phyloP scores from a whole-genome alignment of 2,329 filamentous ascomycete genomes.

The Botrytis cinerea region DNA sequence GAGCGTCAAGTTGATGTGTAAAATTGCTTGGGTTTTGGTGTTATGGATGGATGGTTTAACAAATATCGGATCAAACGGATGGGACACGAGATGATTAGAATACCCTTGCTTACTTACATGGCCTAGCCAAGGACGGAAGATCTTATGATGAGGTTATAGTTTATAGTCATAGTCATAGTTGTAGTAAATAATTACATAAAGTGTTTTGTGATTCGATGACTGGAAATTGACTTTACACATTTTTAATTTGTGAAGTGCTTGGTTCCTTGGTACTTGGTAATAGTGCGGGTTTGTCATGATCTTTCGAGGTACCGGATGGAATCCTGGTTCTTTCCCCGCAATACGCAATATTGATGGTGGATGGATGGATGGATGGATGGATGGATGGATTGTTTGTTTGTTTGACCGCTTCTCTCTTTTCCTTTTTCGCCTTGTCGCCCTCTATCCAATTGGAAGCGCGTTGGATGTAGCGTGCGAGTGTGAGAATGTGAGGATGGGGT shows the following conservation, averaged over 20 bases:
- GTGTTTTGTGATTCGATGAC: neutral
- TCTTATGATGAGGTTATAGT: neutral
- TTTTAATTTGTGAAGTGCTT: too few relatives aligned
- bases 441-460: neutral
- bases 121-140: neutral
- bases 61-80: neutral
- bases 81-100: neutral
- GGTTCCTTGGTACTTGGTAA: neutral
- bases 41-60: neutral
- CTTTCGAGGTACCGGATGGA: neutral
- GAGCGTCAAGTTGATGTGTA: neutral
- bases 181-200: neutral
- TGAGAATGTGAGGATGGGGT: too few relatives aligned
- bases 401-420: neutral
- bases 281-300: too few relatives aligned
- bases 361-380: too few relatives aligned
- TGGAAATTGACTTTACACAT: neutral
- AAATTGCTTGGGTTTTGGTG: slow-evolving; percentile 11
- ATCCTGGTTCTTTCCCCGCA: neutral
- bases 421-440: too few relatives aligned
- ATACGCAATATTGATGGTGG: too few relatives aligned
- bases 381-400: too few relatives aligned
- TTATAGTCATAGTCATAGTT: too few relatives aligned
- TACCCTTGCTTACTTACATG: slow-evolving; percentile 11
- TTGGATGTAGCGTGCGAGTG: too few relatives aligned